Base-by-base conservation (phyloP, 2,329 filamentous ascomycete genomes). In the Ophiocordyceps robertsii region DNA sequence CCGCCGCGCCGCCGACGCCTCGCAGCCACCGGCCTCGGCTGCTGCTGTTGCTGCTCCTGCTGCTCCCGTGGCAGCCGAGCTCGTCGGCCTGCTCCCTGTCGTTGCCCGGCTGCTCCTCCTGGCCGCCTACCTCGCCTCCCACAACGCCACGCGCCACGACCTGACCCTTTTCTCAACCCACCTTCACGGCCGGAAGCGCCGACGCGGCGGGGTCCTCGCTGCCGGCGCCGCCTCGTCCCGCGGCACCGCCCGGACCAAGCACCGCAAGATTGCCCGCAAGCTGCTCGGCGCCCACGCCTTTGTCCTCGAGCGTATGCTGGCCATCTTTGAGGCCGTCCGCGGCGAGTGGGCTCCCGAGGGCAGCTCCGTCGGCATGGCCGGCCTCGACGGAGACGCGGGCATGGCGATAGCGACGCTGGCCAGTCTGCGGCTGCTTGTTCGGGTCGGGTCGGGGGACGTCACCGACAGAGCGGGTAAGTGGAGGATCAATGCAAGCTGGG, bases 401-500 rank as follows among this genome's bases (percentile, higher is more conserved):
- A 76, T 76, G 68, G 75, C 74, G 35, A 70, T 92, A 39, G 80
- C 84, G 4, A 90, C 84, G 17, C 63, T 92, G 44, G 74, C 78
- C 2, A 85, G 81, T 50, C 61, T 92, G 56, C 62, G 82, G 36
- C 56, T 92, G 51, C 60, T 92, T 30, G 69, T 84, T 30, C 73
- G 78, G 36, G 79, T 84, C 3, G 80, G 70, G 14, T 61, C 67
- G 24, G 65, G 68, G 10, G 84, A 89, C 60, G 63, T 72, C 24
- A 66, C 87, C 53, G 84, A 90, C 56, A 67, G 77, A 1, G 76
- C 76, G 0, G 77, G 75, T 6, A 80, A 82, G 60, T 92, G 84
- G 82, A 76, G 82, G 53, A 80, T 89, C 10, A 85, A 84, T 51
- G 78, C 85, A 44, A 77, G 80, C 1, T 89, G 83, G 83, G 86